Conservation (phyloP, 768 basidiomycete genomes). For the Lentinula aciculospora region DNA sequence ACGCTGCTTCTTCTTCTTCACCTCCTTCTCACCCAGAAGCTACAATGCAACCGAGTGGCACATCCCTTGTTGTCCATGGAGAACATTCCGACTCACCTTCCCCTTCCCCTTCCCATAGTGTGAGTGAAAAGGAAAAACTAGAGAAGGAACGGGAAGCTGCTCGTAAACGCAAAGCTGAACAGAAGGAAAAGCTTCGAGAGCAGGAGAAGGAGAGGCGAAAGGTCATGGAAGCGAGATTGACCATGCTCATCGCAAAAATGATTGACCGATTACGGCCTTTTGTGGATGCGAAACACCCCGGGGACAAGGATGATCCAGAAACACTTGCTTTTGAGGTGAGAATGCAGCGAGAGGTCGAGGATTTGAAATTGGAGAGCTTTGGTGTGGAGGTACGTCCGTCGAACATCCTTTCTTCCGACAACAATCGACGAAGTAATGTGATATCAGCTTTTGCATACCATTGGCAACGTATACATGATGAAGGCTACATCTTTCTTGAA, state of each 20-base stretch:
- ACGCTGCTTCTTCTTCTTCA: neutral
- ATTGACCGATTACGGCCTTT: conserved; percentile 83
- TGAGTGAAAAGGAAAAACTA: conserved; percentile 36
- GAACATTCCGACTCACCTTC: conserved; percentile 12
- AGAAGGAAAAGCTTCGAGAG: conserved; percentile 76
- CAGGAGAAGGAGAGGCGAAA: conserved; percentile 78
- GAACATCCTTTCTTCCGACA: neutral
- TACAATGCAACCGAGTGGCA: conserved; percentile 9
- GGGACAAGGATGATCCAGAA: conserved; percentile 77
- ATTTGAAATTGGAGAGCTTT: conserved; percentile 95
- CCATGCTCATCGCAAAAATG: conserved; percentile 71
- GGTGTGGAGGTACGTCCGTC: conserved; percentile 74
- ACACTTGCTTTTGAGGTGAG: conserved; percentile 70
- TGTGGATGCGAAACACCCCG: conserved; percentile 84
- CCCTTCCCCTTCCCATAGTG: conserved; percentile 18
- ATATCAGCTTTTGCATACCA: conserved; percentile 75
- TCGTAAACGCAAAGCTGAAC: conserved; percentile 71
- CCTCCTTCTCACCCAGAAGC: conserved; percentile 11
- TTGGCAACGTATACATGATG: conserved; percentile 88
- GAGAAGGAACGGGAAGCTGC: conserved; percentile 37
- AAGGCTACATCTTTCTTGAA: conserved; percentile 92
- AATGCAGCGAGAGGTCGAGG: conserved; percentile 83
- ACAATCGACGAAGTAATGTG: neutral
- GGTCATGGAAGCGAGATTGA: conserved; percentile 74
- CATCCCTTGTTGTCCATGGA: conserved; percentile 16